Evolutionary conservation across 1,284 basidiomycete species (phyloP).

Genomic region (Trichosporon sp.): DNA sequence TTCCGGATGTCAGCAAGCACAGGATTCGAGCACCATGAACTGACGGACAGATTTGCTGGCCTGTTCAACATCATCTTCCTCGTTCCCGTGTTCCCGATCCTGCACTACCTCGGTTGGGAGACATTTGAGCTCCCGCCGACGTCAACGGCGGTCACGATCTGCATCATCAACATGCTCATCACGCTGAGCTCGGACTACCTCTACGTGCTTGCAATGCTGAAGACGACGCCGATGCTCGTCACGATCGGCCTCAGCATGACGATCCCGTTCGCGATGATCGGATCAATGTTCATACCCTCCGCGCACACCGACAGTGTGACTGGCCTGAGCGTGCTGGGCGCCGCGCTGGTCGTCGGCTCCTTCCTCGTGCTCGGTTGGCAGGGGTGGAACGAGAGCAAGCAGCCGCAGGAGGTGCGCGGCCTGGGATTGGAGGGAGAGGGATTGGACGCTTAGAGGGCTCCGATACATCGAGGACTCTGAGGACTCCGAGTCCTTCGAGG

Average conservation of each 20-base stretch:
- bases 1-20: no score
- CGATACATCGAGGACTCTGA: no score
- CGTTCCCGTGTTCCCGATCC: conserved; percentile 78
- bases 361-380: conserved; percentile 56
- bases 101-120: conserved; percentile 78
- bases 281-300: conserved; percentile 48
- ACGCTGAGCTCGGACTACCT: conserved; percentile 82
- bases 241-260: conserved; percentile 95
- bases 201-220: conserved; percentile 89
- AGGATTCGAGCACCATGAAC: conserved; percentile 4
- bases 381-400: conserved; percentile 44
- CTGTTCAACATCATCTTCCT: conserved; percentile 80
- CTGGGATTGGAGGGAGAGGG: not conserved
- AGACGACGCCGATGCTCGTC: conserved; percentile 84
- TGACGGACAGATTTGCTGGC: conserved; percentile 69
- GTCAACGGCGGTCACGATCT: conserved; percentile 64
- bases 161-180: conserved; percentile 83
- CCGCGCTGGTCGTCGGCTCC: conserved; percentile 63
- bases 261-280: conserved; percentile 63
- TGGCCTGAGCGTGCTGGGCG: conserved; percentile 64
- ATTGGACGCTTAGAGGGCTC: conserved; percentile 1
- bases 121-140: conserved; percentile 72
- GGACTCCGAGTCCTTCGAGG: not conserved
- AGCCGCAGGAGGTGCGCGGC: conserved; percentile 5
- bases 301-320: conserved; percentile 57